Evolutionary conservation across 2,329 filamentous ascomycete species (phyloP).

Genomic region (Cladosporium sp.): DNA sequence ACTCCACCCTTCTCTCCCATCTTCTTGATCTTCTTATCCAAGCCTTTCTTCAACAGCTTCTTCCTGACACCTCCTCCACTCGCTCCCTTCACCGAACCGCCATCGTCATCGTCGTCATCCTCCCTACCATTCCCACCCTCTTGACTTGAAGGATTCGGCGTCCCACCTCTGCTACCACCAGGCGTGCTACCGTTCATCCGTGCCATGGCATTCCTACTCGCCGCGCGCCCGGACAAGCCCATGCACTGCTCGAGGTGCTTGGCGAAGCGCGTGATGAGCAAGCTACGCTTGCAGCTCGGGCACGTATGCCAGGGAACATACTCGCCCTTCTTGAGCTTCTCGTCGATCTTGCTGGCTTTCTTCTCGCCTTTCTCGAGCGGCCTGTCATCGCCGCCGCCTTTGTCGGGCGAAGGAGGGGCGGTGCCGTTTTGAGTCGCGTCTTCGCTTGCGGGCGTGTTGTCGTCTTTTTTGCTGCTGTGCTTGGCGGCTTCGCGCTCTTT

Average conservation of each 20-base stretch:
- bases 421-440: conserved; percentile 34
- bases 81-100: conserved; percentile 20
- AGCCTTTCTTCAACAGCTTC: conserved; percentile 36
- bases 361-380: conserved; percentile 45
- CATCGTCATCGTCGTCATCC: conserved; percentile 29
- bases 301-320: conserved; percentile 55
- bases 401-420: conserved; percentile 28
- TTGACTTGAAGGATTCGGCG: conserved; percentile 26
- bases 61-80: conserved; percentile 29
- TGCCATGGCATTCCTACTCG: conserved; percentile 47
- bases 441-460: conserved; percentile 36
- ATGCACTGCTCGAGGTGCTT: conserved; percentile 60
- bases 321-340: conserved; percentile 47
- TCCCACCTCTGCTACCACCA: conserved; percentile 29
- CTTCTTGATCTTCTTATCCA: conserved; percentile 42
- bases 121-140: conserved; percentile 14
- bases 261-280: conserved; percentile 58
- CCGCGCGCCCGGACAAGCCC: conserved; percentile 52
- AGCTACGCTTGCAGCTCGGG: conserved; percentile 57
- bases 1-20: conserved; percentile 33
- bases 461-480: conserved; percentile 42
- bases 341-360: conserved; percentile 36
- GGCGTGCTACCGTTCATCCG: conserved; percentile 35
- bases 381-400: conserved; percentile 18
- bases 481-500: conserved; percentile 67